Percentiles rank a stretch among this genome's conserved stretches.
These are phyloP conservation scores for Fragaria iinumae DNA, from an alignment of 306 rosid genomes.

Conservation along the genomic window DNA sequence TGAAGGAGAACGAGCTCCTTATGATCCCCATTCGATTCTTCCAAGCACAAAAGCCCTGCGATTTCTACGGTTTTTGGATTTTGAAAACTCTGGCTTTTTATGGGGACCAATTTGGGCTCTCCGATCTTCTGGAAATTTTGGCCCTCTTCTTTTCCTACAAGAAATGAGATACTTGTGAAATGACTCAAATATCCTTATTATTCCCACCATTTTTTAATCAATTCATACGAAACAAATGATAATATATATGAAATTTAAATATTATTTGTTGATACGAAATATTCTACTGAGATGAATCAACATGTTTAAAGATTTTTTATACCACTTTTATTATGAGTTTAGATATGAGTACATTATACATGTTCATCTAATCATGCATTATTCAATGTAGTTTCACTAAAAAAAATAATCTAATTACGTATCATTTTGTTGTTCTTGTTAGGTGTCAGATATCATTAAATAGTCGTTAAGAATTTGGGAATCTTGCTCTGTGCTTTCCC, in stretches of 20 bases:
- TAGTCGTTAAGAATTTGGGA: background rate
- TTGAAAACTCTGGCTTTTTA: background rate
- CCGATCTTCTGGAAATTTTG: background rate
- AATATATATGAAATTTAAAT: too few relatives aligned
- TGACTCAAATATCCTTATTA: background rate
- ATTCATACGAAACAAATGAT: too few relatives aligned
- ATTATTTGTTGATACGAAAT: too few relatives aligned
- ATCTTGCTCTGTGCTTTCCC: conserved; percentile 7
- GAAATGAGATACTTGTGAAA: background rate
- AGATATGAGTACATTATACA: too few relatives aligned
- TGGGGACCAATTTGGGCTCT: background rate
- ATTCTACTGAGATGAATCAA: too few relatives aligned
- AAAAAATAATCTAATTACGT: background rate
- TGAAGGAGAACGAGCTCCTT: conserved; percentile 66
- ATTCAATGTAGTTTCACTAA: too few relatives aligned
- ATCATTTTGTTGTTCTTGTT: background rate
- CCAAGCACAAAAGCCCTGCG: background rate
- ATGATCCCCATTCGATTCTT: conserved; percentile 63
- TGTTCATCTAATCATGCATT: too few relatives aligned
- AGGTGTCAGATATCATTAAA: too few relatives aligned
- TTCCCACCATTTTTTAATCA: background rate
- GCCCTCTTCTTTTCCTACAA: background rate
- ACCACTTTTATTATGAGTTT: too few relatives aligned
- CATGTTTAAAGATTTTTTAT: too few relatives aligned
- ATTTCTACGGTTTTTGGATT: conserved; percentile 10